Base-by-base conservation (phyloP, 352 stramenopile species). In the Pythium brachiatum region DNA sequence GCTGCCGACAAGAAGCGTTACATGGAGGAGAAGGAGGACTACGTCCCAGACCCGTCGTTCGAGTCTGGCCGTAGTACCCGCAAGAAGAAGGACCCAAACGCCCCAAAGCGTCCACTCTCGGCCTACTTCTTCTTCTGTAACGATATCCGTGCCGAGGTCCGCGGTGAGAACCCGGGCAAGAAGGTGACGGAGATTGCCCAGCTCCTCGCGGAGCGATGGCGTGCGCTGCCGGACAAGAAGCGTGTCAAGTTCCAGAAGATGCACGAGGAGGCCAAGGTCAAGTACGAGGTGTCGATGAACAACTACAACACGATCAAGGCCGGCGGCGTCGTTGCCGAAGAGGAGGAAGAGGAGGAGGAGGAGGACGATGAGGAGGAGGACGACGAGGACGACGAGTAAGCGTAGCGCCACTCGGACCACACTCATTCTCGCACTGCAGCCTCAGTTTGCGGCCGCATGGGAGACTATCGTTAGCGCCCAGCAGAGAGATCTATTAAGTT, bases 51-150 rank as follows among this genome's bases (percentile, higher is more conserved):
- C 72, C 84, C 83, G 55, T 86, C 79, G 29, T 94, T 92, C 41
- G 83, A 93, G 60, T 73, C 13, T 60, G 76, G 54, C 78, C 87
- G 70, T 68, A 73, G 46, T 66, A 64, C 76, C 27, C 83, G 83
- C 63, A 93, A 92, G 76, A 96, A 89, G 65, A 98, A 97, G 66
- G 95, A 98, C 75, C 92, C 92, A 16, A 90, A 91, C 64, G 93
- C 93, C 7, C 95, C 95, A 26, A 98, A 98, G 86, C 87, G 92
- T 57, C 90, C 94, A 68, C 85, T 97, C 69, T 97, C 89, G 21
- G 89, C 95, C 1, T 98, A 98, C 74, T 90, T 98, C 36, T 93
- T 98, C 67, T 99, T 98, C 70, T 97, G 93, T 66, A 97, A 97
- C 67, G 91, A 96, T 46, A 96, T 97, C 69, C 86, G 92, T 64